Base-by-base conservation (phyloP, 2,329 filamentous ascomycete genomes). In the Calonectria hongkongensis region DNA sequence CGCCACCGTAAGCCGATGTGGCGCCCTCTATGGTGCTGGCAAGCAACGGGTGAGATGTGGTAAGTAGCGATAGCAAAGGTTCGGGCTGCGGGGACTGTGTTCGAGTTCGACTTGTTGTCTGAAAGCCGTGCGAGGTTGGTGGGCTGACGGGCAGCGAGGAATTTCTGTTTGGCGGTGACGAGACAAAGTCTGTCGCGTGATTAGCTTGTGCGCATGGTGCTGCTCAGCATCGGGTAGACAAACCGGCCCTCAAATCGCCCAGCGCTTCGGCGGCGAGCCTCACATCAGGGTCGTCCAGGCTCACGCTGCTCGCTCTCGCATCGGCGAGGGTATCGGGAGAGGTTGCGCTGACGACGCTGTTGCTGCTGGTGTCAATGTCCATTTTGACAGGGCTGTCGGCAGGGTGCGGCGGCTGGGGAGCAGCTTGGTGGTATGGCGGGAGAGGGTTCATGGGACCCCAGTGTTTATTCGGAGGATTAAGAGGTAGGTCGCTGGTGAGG, bases 1-100 rank as follows among this genome's bases (percentile, higher is more conserved):
- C 95, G 3, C 90, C 93, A 33, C 94, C 93, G 82, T 98, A 98
- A 1, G 94, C 95, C 1, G 94, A 95, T 9, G 96, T 90, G 0
- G 95, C 96, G 66, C 93, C 92, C 76, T 94, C 95, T 78, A 98
- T 96, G 0, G 95, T 95, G 33, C 92, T 95, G 12, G 94, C 95
- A 18, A 98, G 90, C 73, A 97, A 88, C 0, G 96, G 96, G 81
- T 98, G 95, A 1, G 94, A 94, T 2, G 95, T 96, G 0, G 95
- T 97, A 27, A 98, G 90, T 1, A 98, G 91, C 6, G 95, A 94
- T 4, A 98, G 87, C 7, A 98, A 88, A 1, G 96, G 97, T 83
- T 98, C 95, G 7, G 92, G 89, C 48, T 93, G 89, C 16, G 87
- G 84, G 1, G 87, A 85, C 33, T 85, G 81, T 51, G 84, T 83